These are phyloP conservation scores for Abrus pulchellus DNA, from an alignment of 306 rosid species.

Conservation along the genomic window DNA sequence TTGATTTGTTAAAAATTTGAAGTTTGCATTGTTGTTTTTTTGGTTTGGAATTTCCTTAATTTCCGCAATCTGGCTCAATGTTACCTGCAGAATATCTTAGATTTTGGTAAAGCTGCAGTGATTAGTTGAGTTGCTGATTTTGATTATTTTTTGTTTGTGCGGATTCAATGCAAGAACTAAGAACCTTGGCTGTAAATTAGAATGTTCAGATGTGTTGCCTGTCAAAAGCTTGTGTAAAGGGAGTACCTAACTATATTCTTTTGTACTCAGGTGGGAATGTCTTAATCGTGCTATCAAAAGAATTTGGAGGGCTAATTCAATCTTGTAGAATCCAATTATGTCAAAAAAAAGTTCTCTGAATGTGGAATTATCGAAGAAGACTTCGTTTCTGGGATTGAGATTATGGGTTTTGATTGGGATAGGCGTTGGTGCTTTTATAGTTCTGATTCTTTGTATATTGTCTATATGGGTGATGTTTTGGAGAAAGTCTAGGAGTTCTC, in stretches of 20 bases:
- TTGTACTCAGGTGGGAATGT: conserved; percentile 62
- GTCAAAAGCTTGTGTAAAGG: conserved; percentile 38
- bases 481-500: conserved; percentile 77
- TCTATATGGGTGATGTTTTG: conserved; percentile 83
- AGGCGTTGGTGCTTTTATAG: conserved; percentile 83
- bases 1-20: conserved; percentile 44
- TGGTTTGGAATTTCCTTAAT: conserved; percentile 37
- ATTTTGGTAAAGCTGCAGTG: conserved; percentile 35
- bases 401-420: conserved; percentile 88
- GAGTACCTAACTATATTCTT: conserved; percentile 50
- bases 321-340: conserved; percentile 59
- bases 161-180: conserved; percentile 35
- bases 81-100: conserved; percentile 24
- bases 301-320: conserved; percentile 53
- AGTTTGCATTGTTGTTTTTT: conserved; percentile 27
- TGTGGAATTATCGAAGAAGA: conserved; percentile 77
- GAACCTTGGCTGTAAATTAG: conserved; percentile 12
- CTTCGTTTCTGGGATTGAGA: conserved; percentile 71
- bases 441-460: conserved; percentile 76
- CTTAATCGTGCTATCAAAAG: conserved; percentile 47
- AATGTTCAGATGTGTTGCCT: conserved; percentile 8
- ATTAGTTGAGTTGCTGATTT: conserved; percentile 20
- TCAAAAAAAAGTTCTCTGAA: conserved; percentile 63
- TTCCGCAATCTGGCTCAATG: conserved; percentile 40
- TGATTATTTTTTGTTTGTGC: neutral